Conservation (phyloP, 1,284 basidiomycete species). For the Pseudomicrostroma phylloplanum region DNA sequence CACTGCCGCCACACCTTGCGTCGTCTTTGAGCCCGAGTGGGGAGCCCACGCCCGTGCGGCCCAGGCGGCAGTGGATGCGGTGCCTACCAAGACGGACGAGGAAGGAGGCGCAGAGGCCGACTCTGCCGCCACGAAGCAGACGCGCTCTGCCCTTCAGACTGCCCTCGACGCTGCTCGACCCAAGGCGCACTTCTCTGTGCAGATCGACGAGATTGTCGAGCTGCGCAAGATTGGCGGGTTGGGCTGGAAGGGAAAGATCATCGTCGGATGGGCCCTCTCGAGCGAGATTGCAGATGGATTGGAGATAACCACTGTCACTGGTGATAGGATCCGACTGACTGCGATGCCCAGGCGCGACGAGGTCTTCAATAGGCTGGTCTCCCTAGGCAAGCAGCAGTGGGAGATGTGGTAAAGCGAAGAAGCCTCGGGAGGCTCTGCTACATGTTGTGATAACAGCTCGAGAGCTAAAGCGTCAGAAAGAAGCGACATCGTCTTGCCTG, state of each 20-base stretch:
- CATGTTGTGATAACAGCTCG: no score
- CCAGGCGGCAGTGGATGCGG: constrained; percentile 10
- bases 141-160: constrained; percentile 5
- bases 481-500: no score
- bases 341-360: constrained; percentile 49
- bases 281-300: constrained; percentile 34
- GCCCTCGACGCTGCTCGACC: constrained; percentile 23
- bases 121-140: constrained; percentile 13
- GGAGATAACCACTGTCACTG: constrained; percentile 33
- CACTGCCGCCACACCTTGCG: constrained; percentile 46
- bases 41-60: constrained; percentile 18
- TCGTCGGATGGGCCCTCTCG: constrained; percentile 38
- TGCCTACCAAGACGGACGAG: background rate
- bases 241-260: constrained; percentile 49
- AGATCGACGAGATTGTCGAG: constrained; percentile 45
- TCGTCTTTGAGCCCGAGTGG: constrained; percentile 32
- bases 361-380: constrained; percentile 46
- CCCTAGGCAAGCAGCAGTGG: constrained; percentile 31
- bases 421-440: no score
- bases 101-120: constrained; percentile 13
- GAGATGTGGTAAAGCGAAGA: constrained; percentile 19
- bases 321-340: constrained; percentile 38
- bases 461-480: no score
- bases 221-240: constrained; percentile 48
- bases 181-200: constrained; percentile 33